phyloP scores from a whole-genome alignment of 306 rosid species.

The Trifolium fragiferum region DNA sequence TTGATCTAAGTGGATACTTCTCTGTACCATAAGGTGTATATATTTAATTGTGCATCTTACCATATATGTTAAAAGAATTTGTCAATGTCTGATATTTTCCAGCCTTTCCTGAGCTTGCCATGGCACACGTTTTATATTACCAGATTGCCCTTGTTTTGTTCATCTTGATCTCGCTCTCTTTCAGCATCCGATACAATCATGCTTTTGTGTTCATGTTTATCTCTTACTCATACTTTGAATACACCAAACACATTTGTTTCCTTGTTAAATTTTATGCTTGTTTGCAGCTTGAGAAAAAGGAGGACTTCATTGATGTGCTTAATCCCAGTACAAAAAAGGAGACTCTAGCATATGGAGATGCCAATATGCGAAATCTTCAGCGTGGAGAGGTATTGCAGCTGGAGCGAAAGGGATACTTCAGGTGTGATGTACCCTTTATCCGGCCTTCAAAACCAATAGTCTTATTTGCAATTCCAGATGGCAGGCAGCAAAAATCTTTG shows the following conservation, averaged over 20 bases:
- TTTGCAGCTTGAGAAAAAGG: slow-evolving; percentile 91
- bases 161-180: slow-evolving; percentile 14
- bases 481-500: slow-evolving; percentile 67
- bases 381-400: slow-evolving; percentile 83
- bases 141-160: not conserved
- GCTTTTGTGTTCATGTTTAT: slow-evolving; percentile 22
- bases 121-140: not conserved
- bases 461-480: slow-evolving; percentile 83
- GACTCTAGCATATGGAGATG: slow-evolving; percentile 75
- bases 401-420: slow-evolving; percentile 94
- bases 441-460: slow-evolving; percentile 74
- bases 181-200: not conserved
- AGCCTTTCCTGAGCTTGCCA: not conserved
- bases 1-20: not conserved
- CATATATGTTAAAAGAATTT: not conserved
- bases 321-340: slow-evolving; percentile 85
- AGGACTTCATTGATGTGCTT: slow-evolving; percentile 73
- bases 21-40: slow-evolving; percentile 9
- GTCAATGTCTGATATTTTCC: not conserved
- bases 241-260: slow-evolving; percentile 21
- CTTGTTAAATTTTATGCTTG: slow-evolving; percentile 14
- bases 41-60: not conserved
- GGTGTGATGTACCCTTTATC: slow-evolving; percentile 79
- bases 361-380: slow-evolving; percentile 79
- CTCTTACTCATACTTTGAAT: not conserved